phyloP scores from a whole-genome alignment of 2,329 filamentous ascomycete species.

The Cladorrhinum sp. region DNA sequence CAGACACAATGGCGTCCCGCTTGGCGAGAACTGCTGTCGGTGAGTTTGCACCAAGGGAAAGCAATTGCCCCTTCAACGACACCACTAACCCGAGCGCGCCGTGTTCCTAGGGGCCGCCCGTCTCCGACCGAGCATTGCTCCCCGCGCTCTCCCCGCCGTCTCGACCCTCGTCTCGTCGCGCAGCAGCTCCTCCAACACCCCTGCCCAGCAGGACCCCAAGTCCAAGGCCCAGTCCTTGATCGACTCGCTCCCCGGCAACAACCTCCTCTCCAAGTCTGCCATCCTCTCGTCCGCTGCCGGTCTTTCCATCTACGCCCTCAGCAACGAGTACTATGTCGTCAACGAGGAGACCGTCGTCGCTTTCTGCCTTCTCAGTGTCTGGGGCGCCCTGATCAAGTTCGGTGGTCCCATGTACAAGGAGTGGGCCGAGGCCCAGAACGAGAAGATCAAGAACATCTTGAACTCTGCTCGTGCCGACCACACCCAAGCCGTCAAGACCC shows the following conservation, averaged over 20 bases:
- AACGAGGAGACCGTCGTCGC: constrained; percentile 98
- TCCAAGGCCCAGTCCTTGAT: constrained; percentile 95
- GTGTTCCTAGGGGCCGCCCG: constrained; percentile 73
- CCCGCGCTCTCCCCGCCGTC: constrained; percentile 72
- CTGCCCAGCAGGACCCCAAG: constrained; percentile 86
- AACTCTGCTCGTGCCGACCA: constrained; percentile 93
- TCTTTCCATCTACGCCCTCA: constrained; percentile 90
- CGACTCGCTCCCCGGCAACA: constrained; percentile 89
- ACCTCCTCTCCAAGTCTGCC: constrained; percentile 89
- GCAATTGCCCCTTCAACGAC: constrained; percentile 30
- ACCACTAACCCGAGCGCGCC: constrained; percentile 26
- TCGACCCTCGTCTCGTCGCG: constrained; percentile 65
- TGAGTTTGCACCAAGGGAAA: constrained; percentile 56
- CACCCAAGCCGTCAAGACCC: constrained; percentile 88
- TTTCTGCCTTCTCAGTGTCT: constrained; percentile 88
- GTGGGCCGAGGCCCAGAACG: constrained; percentile 85
- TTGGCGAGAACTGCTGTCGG: constrained; percentile 92
- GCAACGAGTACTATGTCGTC: constrained; percentile 99
- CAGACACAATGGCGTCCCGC: constrained; percentile 92
- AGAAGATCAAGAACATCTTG: constrained; percentile 92
- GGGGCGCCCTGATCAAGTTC: constrained; percentile 88
- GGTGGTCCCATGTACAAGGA: constrained; percentile 87
- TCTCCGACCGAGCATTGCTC: constrained; percentile 77
- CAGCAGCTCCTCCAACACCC: constrained; percentile 74
- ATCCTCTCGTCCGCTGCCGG: constrained; percentile 92